Percentiles rank a stretch among this genome's conserved stretches.
phyloP scores from a whole-genome alignment of 2,329 filamentous ascomycete genomes.

The Fusarium acutatum region DNA sequence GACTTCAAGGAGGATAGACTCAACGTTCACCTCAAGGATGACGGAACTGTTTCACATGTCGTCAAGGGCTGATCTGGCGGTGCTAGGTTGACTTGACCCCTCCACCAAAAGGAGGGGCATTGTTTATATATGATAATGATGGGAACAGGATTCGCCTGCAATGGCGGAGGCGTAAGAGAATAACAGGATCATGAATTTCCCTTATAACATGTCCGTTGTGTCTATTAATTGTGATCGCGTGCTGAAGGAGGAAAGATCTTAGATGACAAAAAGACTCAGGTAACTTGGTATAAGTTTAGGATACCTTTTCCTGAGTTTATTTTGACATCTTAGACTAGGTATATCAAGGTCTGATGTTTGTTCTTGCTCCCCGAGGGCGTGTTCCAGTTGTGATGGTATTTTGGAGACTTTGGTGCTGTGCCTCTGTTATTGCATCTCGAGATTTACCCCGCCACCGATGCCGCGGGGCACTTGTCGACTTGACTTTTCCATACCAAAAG shows the following conservation, averaged over 20 bases:
- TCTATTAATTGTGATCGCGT: not conserved
- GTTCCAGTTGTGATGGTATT: not conserved
- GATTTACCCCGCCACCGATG: conserved; percentile 42
- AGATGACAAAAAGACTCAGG: too few relatives aligned
- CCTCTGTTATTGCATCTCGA: conserved; percentile 42
- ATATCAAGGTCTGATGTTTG: too few relatives aligned
- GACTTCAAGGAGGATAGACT: conserved; percentile 64
- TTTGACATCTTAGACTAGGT: too few relatives aligned
- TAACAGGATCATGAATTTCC: conserved; percentile 3
- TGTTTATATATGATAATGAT: conserved; percentile 24
- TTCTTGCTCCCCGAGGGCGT: too few relatives aligned
- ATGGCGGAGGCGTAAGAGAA: conserved; percentile 10
- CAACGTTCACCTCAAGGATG: conserved; percentile 67
- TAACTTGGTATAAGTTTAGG: too few relatives aligned
- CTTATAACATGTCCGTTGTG: not conserved
- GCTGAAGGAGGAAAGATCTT: too few relatives aligned
- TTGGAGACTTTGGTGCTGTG: not conserved
- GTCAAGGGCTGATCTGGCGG: conserved; percentile 56
- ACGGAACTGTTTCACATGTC: conserved; percentile 69
- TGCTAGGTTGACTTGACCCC: not conserved
- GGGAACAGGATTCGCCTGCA: not conserved
- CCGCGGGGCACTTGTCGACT: conserved; percentile 38
- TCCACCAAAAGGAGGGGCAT: not conserved
- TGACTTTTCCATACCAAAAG: conserved; percentile 38
- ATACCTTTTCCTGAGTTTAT: too few relatives aligned